A percentile compares a stretch with the other conserved stretches of the same genome.
phyloP scores from a whole-genome alignment of 2,329 filamentous ascomycete genomes.

The Epichloe festucae region DNA sequence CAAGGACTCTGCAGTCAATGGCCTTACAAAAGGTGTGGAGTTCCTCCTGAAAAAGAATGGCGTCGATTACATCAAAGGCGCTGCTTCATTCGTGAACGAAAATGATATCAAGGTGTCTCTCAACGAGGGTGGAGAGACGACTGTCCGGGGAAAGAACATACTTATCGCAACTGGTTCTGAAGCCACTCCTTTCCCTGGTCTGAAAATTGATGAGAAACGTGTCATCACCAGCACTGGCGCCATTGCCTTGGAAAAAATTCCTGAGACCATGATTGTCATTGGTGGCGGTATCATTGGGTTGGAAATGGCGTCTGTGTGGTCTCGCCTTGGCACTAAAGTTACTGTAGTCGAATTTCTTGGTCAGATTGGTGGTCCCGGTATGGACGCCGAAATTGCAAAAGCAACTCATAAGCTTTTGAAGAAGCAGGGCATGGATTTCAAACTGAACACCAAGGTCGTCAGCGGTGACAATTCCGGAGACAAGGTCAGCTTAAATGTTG shows the following conservation, averaged over 20 bases:
- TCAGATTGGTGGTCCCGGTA: slow-evolving; percentile 94
- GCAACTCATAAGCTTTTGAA: slow-evolving; percentile 78
- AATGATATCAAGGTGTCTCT: slow-evolving; percentile 86
- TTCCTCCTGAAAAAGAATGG: slow-evolving; percentile 99
- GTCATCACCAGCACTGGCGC: slow-evolving; percentile 95
- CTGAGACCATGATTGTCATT: slow-evolving; percentile 94
- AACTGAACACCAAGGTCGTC: slow-evolving; percentile 90
- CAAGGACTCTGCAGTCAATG: slow-evolving; percentile 80
- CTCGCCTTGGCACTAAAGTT: slow-evolving; percentile 80
- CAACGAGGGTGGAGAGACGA: slow-evolving; percentile 82
- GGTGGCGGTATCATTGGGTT: slow-evolving; percentile 97
- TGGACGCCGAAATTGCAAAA: slow-evolving; percentile 92
- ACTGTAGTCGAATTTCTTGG: slow-evolving; percentile 94
- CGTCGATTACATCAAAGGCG: slow-evolving; percentile 94
- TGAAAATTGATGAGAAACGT: slow-evolving; percentile 94
- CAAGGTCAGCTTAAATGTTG: slow-evolving; percentile 68
- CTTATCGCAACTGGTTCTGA: slow-evolving; percentile 94
- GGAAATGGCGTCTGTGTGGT: slow-evolving; percentile 98
- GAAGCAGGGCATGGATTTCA: slow-evolving; percentile 98
- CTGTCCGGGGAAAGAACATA: slow-evolving; percentile 87
- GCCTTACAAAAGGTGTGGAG: slow-evolving; percentile 93
- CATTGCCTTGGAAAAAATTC: slow-evolving; percentile 82
- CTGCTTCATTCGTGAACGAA: slow-evolving; percentile 74
- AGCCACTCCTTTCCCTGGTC: slow-evolving; percentile 87
- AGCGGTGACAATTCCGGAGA: slow-evolving; percentile 70